Evolutionary conservation across 768 basidiomycete genomes (phyloP).

Genomic region (Roridomyces roridus): DNA sequence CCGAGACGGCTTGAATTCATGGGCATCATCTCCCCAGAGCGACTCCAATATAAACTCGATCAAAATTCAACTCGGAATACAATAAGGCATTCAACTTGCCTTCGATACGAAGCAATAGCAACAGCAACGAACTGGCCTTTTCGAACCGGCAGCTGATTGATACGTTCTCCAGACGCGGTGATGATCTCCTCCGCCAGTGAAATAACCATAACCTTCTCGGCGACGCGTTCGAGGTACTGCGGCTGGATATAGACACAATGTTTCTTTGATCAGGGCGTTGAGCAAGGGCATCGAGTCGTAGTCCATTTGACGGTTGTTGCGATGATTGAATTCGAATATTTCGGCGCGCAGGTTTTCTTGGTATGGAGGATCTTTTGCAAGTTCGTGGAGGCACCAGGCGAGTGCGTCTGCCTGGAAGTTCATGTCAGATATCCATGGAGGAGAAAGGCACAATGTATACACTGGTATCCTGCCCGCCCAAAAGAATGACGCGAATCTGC

Average conservation of each 20-base stretch:
- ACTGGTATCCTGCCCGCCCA: slow-evolving; percentile 23
- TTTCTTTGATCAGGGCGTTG: slow-evolving; percentile 21
- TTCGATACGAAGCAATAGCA: slow-evolving; percentile 9
- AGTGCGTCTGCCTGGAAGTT: slow-evolving; percentile 17
- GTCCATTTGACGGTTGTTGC: not conserved
- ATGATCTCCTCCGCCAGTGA: not conserved
- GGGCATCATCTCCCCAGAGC: slow-evolving; percentile 10
- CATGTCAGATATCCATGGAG: no score
- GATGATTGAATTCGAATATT: not conserved
- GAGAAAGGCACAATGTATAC: no score
- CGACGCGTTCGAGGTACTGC: slow-evolving; percentile 10
- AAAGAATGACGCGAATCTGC: slow-evolving; percentile 18
- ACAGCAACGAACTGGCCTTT: slow-evolving; percentile 10
- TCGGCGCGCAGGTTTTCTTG: slow-evolving; percentile 9
- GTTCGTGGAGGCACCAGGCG: slow-evolving; percentile 1
- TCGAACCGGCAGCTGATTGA: slow-evolving; percentile 1
- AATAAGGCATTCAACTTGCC: no score
- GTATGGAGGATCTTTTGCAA: slow-evolving; percentile 7
- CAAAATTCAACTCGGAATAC: slow-evolving; percentile 6
- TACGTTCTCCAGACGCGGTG: not conserved
- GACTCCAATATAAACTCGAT: not conserved
- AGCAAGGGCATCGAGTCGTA: slow-evolving; percentile 9
- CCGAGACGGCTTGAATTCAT: no score
- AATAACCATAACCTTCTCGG: not conserved
- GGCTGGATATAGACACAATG: slow-evolving; percentile 10